Evolutionary conservation across 208 protist species (phyloP).

Genomic region (Crithidia sp.): DNA sequence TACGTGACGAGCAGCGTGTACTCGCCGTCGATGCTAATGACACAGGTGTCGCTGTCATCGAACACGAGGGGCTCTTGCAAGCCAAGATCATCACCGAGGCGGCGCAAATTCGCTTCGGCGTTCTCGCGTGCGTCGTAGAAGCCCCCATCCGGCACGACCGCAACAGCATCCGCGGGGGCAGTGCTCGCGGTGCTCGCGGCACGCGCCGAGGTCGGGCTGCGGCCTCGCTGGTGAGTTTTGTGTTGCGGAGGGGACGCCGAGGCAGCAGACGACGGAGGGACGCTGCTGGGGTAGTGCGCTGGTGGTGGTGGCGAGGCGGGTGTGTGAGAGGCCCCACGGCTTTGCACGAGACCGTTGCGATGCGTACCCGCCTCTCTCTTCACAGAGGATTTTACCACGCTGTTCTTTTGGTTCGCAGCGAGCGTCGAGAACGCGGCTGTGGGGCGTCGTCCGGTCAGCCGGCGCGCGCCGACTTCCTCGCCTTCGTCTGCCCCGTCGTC

Average conservation of each 20-base stretch:
- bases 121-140: constrained; percentile 63
- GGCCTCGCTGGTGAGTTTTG: not conserved
- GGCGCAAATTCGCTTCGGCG: constrained; percentile 61
- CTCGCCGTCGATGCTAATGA: constrained; percentile 65
- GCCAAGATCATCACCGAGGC: constrained; percentile 67
- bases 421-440: too few relatives aligned
- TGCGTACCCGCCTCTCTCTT: not conserved
- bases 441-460: too few relatives aligned
- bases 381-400: not conserved
- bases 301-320: not conserved
- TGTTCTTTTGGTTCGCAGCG: too few relatives aligned
- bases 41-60: constrained; percentile 72
- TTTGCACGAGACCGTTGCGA: constrained; percentile 17
- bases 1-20: constrained; percentile 77
- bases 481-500: not conserved
- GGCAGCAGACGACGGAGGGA: not conserved
- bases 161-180: not conserved
- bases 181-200: not conserved
- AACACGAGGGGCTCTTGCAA: constrained; percentile 45
- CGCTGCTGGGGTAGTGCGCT: not conserved
- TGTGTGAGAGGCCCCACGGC: constrained; percentile 12
- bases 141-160: constrained; percentile 29
- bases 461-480: not conserved
- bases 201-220: not conserved
- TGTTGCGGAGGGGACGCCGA: not conserved